Base-by-base conservation (phyloP, 306 rosid species). In the Styphnolobium japonicum region DNA sequence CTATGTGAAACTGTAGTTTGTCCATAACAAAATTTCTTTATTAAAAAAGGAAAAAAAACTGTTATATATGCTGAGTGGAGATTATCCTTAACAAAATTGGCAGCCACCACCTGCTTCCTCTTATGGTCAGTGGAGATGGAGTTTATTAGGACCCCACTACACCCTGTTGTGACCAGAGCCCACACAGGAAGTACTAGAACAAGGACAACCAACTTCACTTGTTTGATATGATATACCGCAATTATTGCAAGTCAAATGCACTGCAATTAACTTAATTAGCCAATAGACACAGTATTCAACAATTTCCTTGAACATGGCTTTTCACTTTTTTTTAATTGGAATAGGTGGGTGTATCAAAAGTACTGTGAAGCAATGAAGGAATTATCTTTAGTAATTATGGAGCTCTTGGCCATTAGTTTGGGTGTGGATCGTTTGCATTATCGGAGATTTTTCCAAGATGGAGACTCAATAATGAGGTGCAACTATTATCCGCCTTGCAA, bases 401-500 rank as follows among this genome's bases (percentile, higher is more conserved):
- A 92, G 88, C 85, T 92, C 0, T 33, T 92, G 85, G 94, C 83
- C 2, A 75, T 90, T 6, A 88, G 97, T 76, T 83, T 92, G 84
- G 94, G 92, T 2, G 85, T 92, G 19, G 91, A 90, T 34, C 81
- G 89, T 3, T 9, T 18, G 4, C 77, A 88, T 64, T 90, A 72
- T 57, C 29, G 88, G 64, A 82, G 72, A 0, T 90, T 78, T 78
- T 92, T 92, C 29, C 80, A 92, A 85, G 97, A 92, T 82, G 88
- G 89, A 4, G 79, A 66, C 8, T 92, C 97, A 29, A 85, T 90
- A 79, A 92, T 92, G 97, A 84, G 97, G 61, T 92, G 97, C 49
- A 92, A 92, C 82, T 82, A 84, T 71, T 92, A 92, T 78, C 97
- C 97, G 12, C 87, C 93, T 27, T 92, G 97, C 72, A 68, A 76